Percentiles rank a stretch among this genome's conserved stretches.
phyloP scores from a whole-genome alignment of 805 yeast genomes.

The Ogataea ramenticola region DNA sequence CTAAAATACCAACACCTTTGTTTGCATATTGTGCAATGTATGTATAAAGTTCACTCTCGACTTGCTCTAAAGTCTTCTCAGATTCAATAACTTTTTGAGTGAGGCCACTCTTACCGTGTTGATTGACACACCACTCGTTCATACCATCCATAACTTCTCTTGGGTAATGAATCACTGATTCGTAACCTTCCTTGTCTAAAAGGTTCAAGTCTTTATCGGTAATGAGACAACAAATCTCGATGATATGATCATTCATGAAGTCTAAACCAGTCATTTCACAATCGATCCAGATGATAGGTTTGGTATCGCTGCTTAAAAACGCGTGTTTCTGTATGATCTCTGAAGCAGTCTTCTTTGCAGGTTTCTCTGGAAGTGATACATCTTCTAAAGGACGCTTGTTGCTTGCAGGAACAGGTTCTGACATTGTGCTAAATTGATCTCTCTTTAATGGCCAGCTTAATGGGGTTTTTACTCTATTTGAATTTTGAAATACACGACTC shows the following conservation, averaged over 20 bases:
- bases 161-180: constrained; percentile 70
- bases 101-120: constrained; percentile 75
- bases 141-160: constrained; percentile 55
- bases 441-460: too few species aligned
- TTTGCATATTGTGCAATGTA: constrained; percentile 55
- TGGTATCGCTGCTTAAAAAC: constrained; percentile 6
- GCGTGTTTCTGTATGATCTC: background rate
- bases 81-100: constrained; percentile 60
- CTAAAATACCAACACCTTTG: constrained; percentile 58
- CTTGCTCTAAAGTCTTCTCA: constrained; percentile 46
- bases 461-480: too few species aligned
- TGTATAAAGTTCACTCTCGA: constrained; percentile 54
- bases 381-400: background rate
- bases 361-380: background rate
- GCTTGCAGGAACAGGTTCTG: background rate
- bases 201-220: constrained; percentile 78
- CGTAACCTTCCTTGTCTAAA: constrained; percentile 67
- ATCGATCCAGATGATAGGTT: constrained; percentile 82
- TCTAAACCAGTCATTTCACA: constrained; percentile 98
- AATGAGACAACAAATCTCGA: constrained; percentile 85
- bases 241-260: constrained; percentile 70
- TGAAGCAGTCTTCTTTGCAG: background rate
- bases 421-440: background rate
- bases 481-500: background rate
- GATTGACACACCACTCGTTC: constrained; percentile 84